Conservation (phyloP, 257 asterid genomes). For the Solanum rostratum region DNA sequence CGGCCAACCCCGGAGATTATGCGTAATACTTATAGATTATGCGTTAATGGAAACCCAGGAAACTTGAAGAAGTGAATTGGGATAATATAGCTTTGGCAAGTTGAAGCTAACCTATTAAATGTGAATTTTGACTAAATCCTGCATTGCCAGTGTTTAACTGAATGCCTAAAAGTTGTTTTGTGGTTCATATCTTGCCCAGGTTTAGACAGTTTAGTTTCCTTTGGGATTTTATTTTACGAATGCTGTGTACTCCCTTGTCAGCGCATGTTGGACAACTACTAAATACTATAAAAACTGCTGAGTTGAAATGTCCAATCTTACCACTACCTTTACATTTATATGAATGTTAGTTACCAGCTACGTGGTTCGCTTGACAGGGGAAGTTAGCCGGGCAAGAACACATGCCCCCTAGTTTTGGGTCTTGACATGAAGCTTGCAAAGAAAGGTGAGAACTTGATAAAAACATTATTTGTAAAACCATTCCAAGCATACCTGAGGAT, state of each 20-base stretch:
- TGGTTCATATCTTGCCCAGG: not conserved
- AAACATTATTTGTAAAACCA: not conserved
- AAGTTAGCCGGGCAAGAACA: not conserved
- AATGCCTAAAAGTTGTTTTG: not conserved
- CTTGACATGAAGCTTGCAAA: not conserved
- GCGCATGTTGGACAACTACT: not conserved
- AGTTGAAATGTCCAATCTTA: not conserved
- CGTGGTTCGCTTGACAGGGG: not conserved
- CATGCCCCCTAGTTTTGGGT: not conserved
- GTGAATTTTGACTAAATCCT: not conserved
- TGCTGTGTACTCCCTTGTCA: not conserved
- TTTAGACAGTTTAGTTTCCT: not conserved
- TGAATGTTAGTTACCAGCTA: not conserved
- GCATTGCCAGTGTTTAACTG: not conserved
- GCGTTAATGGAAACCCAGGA: not conserved
- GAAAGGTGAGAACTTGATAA: not conserved
- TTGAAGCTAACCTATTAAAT: not conserved
- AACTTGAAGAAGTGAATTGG: not conserved
- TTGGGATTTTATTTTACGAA: not conserved
- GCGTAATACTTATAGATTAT: not conserved
- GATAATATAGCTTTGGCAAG: not conserved
- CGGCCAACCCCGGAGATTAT: too few relatives aligned
- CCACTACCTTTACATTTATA: not conserved
- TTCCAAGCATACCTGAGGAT: slow-evolving; percentile 72
- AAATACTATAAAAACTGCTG: not conserved